These are phyloP conservation scores for Penicillium sp. DNA, from an alignment of 2,329 filamentous ascomycete species.

Conservation along the genomic window DNA sequence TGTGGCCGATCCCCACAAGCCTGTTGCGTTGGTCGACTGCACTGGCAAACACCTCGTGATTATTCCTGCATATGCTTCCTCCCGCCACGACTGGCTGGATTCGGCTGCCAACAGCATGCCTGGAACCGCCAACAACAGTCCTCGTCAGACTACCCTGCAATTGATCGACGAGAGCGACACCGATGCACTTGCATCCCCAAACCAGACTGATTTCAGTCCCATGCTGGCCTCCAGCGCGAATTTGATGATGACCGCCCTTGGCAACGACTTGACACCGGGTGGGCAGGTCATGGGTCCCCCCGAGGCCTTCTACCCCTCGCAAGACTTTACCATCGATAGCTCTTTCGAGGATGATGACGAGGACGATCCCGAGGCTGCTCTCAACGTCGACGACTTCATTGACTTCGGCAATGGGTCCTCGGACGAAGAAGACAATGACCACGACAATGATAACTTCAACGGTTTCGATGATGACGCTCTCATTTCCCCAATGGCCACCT, in stretches of 20 bases:
- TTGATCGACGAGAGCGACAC: slow-evolving; percentile 53
- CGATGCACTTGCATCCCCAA: slow-evolving; percentile 49
- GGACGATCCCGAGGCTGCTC: slow-evolving; percentile 67
- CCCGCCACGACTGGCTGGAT: slow-evolving; percentile 54
- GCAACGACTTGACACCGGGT: slow-evolving; percentile 54
- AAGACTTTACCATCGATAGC: slow-evolving; percentile 62
- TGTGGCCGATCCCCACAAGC: slow-evolving; percentile 55
- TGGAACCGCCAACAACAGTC: slow-evolving; percentile 52
- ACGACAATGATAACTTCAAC: slow-evolving; percentile 60
- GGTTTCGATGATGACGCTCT: slow-evolving; percentile 53
- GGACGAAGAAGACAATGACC: slow-evolving; percentile 58
- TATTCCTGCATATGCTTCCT: slow-evolving; percentile 54
- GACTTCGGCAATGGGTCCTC: slow-evolving; percentile 66
- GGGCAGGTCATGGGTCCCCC: slow-evolving; percentile 73
- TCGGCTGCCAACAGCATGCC: slow-evolving; percentile 49
- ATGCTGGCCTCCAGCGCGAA: slow-evolving; percentile 72
- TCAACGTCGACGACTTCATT: slow-evolving; percentile 74
- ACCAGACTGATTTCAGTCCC: slow-evolving; percentile 52
- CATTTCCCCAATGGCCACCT: slow-evolving; percentile 55
- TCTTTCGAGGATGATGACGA: slow-evolving; percentile 67
- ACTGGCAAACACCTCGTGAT: slow-evolving; percentile 57
- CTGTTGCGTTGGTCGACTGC: slow-evolving; percentile 55
- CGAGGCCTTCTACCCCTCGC: slow-evolving; percentile 76
- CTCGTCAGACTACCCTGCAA: slow-evolving; percentile 47
- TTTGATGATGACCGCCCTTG: slow-evolving; percentile 78